These are phyloP conservation scores for Agaricus subrufescens DNA, from an alignment of 768 basidiomycete genomes.

Conservation along the genomic window DNA sequence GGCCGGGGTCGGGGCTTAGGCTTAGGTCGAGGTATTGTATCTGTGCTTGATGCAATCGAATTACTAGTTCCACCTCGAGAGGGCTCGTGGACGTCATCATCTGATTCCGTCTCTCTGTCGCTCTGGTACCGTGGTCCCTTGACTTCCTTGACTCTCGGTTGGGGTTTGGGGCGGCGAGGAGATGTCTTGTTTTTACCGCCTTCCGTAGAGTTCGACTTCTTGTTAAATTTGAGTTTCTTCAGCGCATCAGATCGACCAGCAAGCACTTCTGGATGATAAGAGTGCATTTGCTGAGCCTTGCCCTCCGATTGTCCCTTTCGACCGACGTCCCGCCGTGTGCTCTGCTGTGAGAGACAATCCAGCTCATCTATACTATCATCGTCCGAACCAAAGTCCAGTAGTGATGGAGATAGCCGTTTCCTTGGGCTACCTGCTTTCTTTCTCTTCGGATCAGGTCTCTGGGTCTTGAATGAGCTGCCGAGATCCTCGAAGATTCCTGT, in stretches of 20 bases:
- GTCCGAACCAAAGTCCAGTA: not conserved
- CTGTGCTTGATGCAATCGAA: not conserved
- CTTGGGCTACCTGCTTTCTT: not conserved
- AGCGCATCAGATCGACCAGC: not conserved
- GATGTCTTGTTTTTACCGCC: not conserved
- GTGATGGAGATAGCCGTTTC: not conserved
- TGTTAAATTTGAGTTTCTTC: slow-evolving; percentile 30
- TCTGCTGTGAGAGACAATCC: slow-evolving; percentile 17
- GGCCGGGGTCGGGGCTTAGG: not conserved
- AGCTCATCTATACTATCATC: slow-evolving; percentile 15
- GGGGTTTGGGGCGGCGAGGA: not conserved
- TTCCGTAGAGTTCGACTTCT: slow-evolving; percentile 15
- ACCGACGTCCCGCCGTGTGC: not conserved
- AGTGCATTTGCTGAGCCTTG: slow-evolving; percentile 10
- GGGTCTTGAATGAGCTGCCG: slow-evolving; percentile 2
- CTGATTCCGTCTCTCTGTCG: not conserved
- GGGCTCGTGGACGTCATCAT: not conserved
- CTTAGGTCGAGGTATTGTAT: not conserved
- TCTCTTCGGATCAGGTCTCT: not conserved
- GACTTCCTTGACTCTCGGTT: not conserved
- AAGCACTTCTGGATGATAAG: slow-evolving; percentile 10
- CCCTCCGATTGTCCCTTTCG: slow-evolving; percentile 13
- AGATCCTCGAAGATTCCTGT: slow-evolving; percentile 5
- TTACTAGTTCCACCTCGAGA: not conserved
- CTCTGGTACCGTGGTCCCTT: not conserved